Conservation (phyloP, 1,284 basidiomycete species). For the Boletus smithii region DNA sequence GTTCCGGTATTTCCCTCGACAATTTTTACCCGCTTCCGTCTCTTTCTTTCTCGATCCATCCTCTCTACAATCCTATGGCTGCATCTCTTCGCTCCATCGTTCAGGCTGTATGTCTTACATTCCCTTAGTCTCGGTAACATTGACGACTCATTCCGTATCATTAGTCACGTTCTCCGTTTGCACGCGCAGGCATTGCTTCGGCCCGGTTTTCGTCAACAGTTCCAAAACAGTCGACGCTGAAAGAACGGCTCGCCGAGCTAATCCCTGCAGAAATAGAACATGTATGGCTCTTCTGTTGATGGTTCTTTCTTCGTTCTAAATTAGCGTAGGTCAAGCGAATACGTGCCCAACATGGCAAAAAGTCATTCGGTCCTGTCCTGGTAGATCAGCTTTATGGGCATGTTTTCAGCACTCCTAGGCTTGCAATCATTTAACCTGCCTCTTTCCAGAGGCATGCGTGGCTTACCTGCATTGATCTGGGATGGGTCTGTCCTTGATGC, state of each 20-base stretch:
- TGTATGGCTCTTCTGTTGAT: conserved; percentile 39
- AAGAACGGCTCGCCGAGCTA: conserved; percentile 87
- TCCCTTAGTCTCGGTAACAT: neutral
- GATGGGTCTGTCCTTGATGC: conserved; percentile 94
- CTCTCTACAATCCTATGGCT: conserved; percentile 20
- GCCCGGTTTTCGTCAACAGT: conserved; percentile 65
- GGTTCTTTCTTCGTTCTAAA: conserved; percentile 5
- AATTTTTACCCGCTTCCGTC: conserved; percentile 3
- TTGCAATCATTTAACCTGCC: conserved; percentile 2
- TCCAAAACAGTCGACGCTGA: conserved; percentile 73
- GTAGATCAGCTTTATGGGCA: conserved; percentile 91
- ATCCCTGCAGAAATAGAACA: conserved; percentile 88
- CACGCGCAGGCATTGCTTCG: conserved; percentile 45
- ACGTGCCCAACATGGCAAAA: conserved; percentile 82
- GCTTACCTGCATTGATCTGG: conserved; percentile 86
- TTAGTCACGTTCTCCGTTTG: conserved; percentile 46
- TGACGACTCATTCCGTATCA: conserved; percentile 18
- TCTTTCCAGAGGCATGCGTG: conserved; percentile 84
- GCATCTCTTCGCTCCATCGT: conserved; percentile 41
- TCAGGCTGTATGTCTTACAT: conserved; percentile 43
- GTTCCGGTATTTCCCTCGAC: conserved; percentile 30
- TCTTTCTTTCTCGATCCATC: neutral
- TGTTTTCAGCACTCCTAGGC: conserved; percentile 21
- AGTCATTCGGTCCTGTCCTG: conserved; percentile 84
- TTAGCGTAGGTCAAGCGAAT: conserved; percentile 71